These are phyloP conservation scores for Meyerozyma athensensis DNA, from an alignment of 1,139 yeast species.

Conservation along the genomic window DNA sequence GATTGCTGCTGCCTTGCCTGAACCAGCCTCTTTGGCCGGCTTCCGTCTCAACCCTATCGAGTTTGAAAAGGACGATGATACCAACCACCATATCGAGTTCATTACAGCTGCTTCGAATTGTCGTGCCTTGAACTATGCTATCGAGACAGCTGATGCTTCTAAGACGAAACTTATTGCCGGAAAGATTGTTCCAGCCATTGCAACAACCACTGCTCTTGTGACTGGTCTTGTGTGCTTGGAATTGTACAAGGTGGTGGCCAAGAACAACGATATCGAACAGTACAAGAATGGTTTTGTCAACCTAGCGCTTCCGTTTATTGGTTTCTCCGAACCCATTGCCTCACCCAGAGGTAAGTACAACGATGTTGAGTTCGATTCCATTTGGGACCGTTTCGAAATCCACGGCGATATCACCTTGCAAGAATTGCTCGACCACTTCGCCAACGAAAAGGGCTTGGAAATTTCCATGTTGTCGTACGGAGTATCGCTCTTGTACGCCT, in stretches of 20 bases:
- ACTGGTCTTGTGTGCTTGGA: conserved; percentile 94
- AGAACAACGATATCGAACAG: conserved; percentile 69
- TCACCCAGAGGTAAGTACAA: conserved; percentile 82
- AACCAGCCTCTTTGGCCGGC: conserved; percentile 85
- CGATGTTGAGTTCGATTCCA: conserved; percentile 73
- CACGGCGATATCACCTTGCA: conserved; percentile 74
- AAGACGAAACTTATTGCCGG: conserved; percentile 88
- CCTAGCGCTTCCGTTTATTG: conserved; percentile 92
- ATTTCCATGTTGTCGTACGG: conserved; percentile 91
- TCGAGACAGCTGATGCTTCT: conserved; percentile 70
- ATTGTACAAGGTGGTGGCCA: conserved; percentile 82
- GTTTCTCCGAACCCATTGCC: conserved; percentile 92
- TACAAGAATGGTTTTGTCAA: conserved; percentile 93
- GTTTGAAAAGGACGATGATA: conserved; percentile 95
- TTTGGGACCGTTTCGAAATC: conserved; percentile 93
- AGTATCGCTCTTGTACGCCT: conserved; percentile 83
- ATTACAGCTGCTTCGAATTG: conserved; percentile 96
- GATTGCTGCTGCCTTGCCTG: conserved; percentile 76
- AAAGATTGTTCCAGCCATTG: conserved; percentile 96
- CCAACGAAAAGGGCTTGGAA: conserved; percentile 76
- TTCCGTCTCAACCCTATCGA: conserved; percentile 83
- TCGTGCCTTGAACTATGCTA: conserved; percentile 87
- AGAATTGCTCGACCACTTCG: conserved; percentile 70
- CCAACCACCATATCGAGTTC: conserved; percentile 94
- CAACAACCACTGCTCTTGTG: conserved; percentile 95